Evolutionary conservation across 345 rosid genomes (phyloP), one percentile per base, ranked within the genome.

Genomic region (Rhodamnia argentea): DNA sequence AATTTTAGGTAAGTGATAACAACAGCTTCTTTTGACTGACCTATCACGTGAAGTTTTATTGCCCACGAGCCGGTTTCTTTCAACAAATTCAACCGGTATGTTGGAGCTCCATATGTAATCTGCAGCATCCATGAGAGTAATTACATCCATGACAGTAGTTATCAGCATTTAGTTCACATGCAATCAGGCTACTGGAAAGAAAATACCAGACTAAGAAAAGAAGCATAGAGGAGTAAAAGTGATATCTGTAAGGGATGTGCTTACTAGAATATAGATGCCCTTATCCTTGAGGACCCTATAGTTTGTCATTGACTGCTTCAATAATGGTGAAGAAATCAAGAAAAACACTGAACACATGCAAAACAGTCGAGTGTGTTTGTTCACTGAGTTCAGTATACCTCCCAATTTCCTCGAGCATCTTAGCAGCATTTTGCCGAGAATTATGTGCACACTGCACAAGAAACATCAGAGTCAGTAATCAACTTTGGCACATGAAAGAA

Each of bases 241-340:
- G 50, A 42, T 13, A 23, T 50, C 83, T 16, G 62, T 78, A 54
- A 6, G 76, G 85, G 60, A 86, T 40, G 27, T 7, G 62, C 84
- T 89, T 92, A 96, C 99, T 94, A 96, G 92, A 88, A 96, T 92
- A 89, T 94, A 96, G 78, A 94, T 92, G 93, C 96, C 99, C 88
- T 90, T 89, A 90, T 95, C 96, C 98, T 93, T 96, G 92, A 96
- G 99, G 83, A 95, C 99, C 98, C 99, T 95, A 95, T 91, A 96
- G 95, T 91, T 89, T 94, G 92, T 89, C 89, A 95, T 92, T 93
- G 93, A 95, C 99, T 94, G 95, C 95, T 93, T 96, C 96, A 94
- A 94, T 96, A 94, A 90, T 86, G 92, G 90, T 93, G 94, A 87
- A 85, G 23, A 82, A 54, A 88, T 95, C 95, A 95, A 94, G 95